Conservation (phyloP, 2,329 filamentous ascomycete genomes). For the Penicillium rolfsii region DNA sequence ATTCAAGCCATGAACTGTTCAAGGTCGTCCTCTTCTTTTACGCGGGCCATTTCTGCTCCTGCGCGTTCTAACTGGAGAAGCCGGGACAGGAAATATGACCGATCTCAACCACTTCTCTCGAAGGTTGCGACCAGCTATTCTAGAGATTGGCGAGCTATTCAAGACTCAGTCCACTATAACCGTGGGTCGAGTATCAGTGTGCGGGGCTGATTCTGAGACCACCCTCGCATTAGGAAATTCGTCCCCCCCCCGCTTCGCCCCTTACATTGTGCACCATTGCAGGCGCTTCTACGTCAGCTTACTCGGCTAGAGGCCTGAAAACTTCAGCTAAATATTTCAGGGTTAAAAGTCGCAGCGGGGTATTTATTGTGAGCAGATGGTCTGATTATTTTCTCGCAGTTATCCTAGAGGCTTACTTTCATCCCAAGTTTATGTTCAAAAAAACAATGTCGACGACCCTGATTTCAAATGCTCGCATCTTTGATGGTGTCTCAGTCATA, state of each 20-base stretch:
- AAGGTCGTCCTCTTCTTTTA: background rate
- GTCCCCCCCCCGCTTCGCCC: background rate
- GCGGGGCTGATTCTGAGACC: background rate
- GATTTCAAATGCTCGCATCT: constrained; percentile 14
- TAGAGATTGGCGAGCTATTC: background rate
- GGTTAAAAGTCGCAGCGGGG: background rate
- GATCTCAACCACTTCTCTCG: background rate
- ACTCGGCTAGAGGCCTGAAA: background rate
- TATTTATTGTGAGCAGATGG: background rate
- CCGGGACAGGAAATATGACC: background rate
- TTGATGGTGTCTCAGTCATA: constrained; percentile 13
- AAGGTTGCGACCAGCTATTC: background rate
- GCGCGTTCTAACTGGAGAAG: background rate
- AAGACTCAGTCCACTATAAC: background rate
- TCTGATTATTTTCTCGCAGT: background rate
- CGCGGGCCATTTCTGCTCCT: background rate
- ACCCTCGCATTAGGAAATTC: background rate
- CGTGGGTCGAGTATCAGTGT: background rate
- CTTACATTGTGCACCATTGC: background rate
- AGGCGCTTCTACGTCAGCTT: background rate
- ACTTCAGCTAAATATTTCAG: background rate
- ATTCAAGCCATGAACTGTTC: background rate
- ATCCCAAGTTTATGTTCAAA: background rate
- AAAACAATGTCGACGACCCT: constrained; percentile 12
- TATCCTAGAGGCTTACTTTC: background rate